phyloP scores from a whole-genome alignment of 331 rosid species.

The Spiraea crenata region DNA sequence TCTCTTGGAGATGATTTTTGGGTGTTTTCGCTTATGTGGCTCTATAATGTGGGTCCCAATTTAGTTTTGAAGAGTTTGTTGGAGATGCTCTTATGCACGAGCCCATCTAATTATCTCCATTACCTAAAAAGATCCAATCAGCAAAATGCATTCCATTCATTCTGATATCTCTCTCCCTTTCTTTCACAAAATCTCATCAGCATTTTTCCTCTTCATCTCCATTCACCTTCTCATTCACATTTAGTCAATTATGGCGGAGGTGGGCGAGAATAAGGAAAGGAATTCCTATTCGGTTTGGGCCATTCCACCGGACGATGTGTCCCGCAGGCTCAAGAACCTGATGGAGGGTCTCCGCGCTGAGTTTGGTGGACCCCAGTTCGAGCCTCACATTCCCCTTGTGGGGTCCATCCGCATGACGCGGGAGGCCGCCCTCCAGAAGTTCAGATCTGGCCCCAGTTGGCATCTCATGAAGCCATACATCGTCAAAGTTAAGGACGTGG shows the following conservation, averaged over 20 bases:
- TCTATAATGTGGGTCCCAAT: too few species aligned
- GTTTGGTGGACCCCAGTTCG: constrained; percentile 65
- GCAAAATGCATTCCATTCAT: too few species aligned
- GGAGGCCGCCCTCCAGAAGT: constrained; percentile 50
- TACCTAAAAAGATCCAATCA: too few species aligned
- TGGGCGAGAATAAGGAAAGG: not conserved
- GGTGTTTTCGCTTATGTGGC: too few species aligned
- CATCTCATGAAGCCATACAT: constrained; percentile 33
- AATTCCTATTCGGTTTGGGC: constrained; percentile 80
- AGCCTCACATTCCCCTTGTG: constrained; percentile 74
- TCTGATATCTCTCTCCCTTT: too few species aligned
- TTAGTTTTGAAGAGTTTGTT: too few species aligned
- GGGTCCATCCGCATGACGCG: constrained; percentile 52
- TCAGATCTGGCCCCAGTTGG: constrained; percentile 41
- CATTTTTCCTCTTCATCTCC: too few species aligned
- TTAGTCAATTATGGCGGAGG: not conserved
- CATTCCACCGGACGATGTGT: constrained; percentile 62
- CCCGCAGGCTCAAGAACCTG: constrained; percentile 34
- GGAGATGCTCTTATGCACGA: too few species aligned
- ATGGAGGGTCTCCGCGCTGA: constrained; percentile 63
- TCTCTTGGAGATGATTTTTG: too few species aligned
- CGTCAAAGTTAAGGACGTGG: constrained; percentile 52
- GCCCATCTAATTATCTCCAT: too few species aligned
- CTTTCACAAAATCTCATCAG: too few species aligned
- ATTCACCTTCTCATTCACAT: too few species aligned